These are phyloP conservation scores for Salix udensis DNA, from an alignment of 345 rosid genomes.

Conservation along the genomic window DNA sequence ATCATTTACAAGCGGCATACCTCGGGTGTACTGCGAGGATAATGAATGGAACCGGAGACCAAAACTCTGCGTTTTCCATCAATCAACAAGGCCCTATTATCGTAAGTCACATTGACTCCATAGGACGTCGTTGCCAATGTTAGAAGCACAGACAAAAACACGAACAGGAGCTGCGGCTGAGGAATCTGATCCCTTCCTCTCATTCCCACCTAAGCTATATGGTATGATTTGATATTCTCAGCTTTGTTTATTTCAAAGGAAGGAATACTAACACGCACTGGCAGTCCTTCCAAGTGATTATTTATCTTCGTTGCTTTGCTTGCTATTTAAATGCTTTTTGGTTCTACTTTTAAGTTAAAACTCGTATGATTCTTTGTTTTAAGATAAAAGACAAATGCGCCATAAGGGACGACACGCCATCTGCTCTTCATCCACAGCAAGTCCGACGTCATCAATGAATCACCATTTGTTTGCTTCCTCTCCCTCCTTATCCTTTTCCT, in stretches of 20 bases:
- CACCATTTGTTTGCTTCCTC: too few relatives aligned
- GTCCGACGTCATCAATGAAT: too few relatives aligned
- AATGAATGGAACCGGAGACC: slow-evolving; percentile 91
- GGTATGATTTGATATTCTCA: too few relatives aligned
- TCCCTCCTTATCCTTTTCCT: too few relatives aligned
- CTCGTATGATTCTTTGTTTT: background rate
- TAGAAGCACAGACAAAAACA: slow-evolving; percentile 14
- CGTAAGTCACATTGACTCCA: slow-evolving; percentile 65
- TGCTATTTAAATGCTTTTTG: background rate
- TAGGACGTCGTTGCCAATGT: slow-evolving; percentile 38
- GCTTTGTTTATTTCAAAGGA: too few relatives aligned
- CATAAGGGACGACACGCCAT: slow-evolving; percentile 4
- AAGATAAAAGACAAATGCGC: background rate
- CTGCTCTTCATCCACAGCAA: background rate
- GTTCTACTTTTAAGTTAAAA: background rate
- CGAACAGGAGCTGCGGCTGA: slow-evolving; percentile 18
- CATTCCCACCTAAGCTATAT: background rate
- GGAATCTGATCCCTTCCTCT: background rate
- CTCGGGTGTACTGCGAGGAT: slow-evolving; percentile 93
- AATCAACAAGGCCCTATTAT: slow-evolving; percentile 67
- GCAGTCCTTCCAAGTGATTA: background rate
- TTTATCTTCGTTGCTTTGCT: background rate
- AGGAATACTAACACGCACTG: too few relatives aligned
- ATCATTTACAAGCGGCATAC: slow-evolving; percentile 20
- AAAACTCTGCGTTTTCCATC: slow-evolving; percentile 71